These are phyloP conservation scores for Plantago elongata DNA, from an alignment of 257 asterid genomes.

Conservation along the genomic window DNA sequence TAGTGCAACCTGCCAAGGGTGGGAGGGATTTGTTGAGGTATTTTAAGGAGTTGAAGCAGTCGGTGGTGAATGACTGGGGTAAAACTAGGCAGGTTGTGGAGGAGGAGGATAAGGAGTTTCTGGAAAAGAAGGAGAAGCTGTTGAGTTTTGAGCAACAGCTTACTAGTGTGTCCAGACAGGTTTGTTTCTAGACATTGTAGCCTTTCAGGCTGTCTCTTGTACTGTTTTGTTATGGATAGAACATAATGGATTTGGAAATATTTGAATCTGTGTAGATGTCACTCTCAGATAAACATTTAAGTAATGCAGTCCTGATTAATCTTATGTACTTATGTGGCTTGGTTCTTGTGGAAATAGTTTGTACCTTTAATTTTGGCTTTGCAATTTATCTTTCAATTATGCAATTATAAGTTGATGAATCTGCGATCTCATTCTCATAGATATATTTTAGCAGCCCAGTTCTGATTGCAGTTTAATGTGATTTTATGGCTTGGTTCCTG, in stretches of 20 bases:
- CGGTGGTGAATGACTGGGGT: slow-evolving; percentile 91
- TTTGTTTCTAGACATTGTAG: not conserved
- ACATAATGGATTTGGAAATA: too few relatives aligned
- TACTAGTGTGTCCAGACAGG: slow-evolving; percentile 82
- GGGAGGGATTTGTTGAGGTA: slow-evolving; percentile 91
- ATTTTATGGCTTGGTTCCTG: slow-evolving; percentile 8
- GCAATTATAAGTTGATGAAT: slow-evolving; percentile 1
- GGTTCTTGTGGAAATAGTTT: not conserved
- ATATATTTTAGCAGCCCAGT: not conserved
- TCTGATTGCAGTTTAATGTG: slow-evolving; percentile 2
- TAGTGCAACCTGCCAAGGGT: slow-evolving; percentile 80
- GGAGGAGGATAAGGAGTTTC: slow-evolving; percentile 85
- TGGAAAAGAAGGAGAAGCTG: slow-evolving; percentile 72
- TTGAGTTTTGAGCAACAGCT: slow-evolving; percentile 81
- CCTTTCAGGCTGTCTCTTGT: too few relatives aligned
- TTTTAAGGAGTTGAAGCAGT: slow-evolving; percentile 91
- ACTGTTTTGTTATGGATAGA: too few relatives aligned
- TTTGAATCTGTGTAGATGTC: too few relatives aligned
- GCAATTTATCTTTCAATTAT: too few relatives aligned
- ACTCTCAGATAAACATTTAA: too few relatives aligned
- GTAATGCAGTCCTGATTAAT: too few relatives aligned
- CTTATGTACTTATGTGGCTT: too few relatives aligned
- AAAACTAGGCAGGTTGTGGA: slow-evolving; percentile 53
- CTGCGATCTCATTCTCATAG: slow-evolving; percentile 1
- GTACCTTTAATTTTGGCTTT: not conserved